These are phyloP conservation scores for Chenopodium album DNA, from an alignment of 148 eudicot genomes.

Conservation along the genomic window DNA sequence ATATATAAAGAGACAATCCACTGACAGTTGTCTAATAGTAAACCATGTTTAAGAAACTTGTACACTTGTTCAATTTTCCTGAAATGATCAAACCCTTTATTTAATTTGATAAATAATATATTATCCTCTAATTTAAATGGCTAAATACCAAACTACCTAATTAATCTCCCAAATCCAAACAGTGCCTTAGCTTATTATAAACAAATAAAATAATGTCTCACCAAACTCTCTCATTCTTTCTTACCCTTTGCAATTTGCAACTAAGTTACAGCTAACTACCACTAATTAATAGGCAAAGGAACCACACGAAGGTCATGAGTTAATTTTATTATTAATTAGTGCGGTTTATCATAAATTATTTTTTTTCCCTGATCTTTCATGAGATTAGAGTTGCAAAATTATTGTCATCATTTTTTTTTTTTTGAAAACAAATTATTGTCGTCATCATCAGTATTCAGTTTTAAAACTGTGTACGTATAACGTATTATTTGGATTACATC, in stretches of 20 bases:
- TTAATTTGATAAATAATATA: background rate
- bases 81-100: constrained; percentile 7
- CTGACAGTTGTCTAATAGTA: constrained; percentile 19
- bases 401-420: no score
- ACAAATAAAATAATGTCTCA: background rate
- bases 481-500: no score
- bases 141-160: background rate
- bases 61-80: constrained; percentile 19
- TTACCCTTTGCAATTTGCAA: constrained; percentile 1
- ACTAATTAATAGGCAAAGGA: background rate
- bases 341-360: background rate
- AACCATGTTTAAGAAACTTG: constrained; percentile 2
- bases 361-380: background rate
- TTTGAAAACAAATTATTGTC: no score
- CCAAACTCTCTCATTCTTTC: constrained; percentile 17
- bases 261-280: constrained; percentile 22
- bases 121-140: background rate
- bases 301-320: background rate
- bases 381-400: background rate
- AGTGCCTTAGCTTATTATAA: background rate
- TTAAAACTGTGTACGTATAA: no score
- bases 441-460: no score
- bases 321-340: background rate
- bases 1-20: background rate
- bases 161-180: constrained; percentile 6